phyloP scores from a whole-genome alignment of 1,139 yeast species.

The Zygosaccharomyces sapae region DNA sequence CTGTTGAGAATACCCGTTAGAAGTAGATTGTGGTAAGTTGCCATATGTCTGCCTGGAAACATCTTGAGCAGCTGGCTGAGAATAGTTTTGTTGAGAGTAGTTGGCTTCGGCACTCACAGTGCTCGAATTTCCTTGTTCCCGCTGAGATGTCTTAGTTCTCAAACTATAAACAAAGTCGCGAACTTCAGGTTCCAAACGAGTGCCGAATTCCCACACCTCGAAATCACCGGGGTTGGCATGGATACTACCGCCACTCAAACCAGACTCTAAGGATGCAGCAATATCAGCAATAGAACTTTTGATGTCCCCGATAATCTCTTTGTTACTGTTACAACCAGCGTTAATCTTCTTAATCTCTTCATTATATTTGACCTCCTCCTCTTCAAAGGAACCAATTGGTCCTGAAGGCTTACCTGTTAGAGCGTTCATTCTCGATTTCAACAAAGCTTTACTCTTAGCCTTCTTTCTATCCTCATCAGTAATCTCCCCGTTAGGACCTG shows the following conservation, averaged over 20 bases:
- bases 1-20: neutral
- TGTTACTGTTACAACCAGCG: constrained; percentile 52
- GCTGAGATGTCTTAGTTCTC: constrained; percentile 27
- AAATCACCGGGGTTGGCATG: constrained; percentile 48
- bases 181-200: constrained; percentile 69
- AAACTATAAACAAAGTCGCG: constrained; percentile 58
- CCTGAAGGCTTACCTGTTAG: constrained; percentile 69
- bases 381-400: constrained; percentile 46
- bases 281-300: constrained; percentile 68
- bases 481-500: constrained; percentile 80
- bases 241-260: constrained; percentile 37
- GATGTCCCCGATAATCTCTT: constrained; percentile 63
- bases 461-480: constrained; percentile 78
- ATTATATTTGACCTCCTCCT: constrained; percentile 53
- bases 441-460: constrained; percentile 69
- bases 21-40: neutral
- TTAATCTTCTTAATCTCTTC: constrained; percentile 53
- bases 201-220: constrained; percentile 83
- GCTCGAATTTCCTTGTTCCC: neutral
- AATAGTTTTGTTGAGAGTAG: neutral
- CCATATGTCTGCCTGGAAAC: neutral
- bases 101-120: neutral
- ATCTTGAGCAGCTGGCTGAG: neutral
- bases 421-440: constrained; percentile 86
- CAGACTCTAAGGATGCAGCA: constrained; percentile 58